A percentile compares a stretch with the other conserved stretches of the same genome.
phyloP scores from a whole-genome alignment of 2,329 filamentous ascomycete species.

The Ophiosphaerella narmari region DNA sequence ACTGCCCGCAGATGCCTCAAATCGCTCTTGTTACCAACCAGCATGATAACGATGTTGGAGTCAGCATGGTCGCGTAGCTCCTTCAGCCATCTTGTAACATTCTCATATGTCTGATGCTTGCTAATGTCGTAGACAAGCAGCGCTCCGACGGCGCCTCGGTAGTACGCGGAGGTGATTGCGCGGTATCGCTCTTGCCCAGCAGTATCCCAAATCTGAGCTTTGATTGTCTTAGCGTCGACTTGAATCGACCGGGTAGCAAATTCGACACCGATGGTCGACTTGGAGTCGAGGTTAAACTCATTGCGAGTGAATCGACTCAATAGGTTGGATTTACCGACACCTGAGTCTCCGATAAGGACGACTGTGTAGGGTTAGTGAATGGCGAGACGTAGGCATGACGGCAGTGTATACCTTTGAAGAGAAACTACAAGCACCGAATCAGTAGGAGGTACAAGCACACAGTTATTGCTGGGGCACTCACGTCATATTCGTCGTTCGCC shows the following conservation, averaged over 20 bases:
- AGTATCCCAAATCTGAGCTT: slow-evolving; percentile 99
- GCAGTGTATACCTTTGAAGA: slow-evolving; percentile 84
- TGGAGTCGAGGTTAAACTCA: slow-evolving; percentile 99
- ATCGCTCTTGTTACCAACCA: slow-evolving; percentile 99
- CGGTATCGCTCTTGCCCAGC: slow-evolving; percentile 98
- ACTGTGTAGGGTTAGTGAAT: slow-evolving; percentile 61
- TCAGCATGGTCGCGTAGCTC: slow-evolving; percentile 97
- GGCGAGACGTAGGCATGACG: slow-evolving; percentile 19
- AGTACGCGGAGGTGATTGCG: slow-evolving; percentile 98
- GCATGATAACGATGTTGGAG: slow-evolving; percentile 99
- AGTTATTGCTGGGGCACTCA: slow-evolving; percentile 57
- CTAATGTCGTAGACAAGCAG: slow-evolving; percentile 99
- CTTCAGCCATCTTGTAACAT: slow-evolving; percentile 98
- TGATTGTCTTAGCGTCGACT: slow-evolving; percentile 99
- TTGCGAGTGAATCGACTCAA: slow-evolving; percentile 99
- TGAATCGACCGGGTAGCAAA: slow-evolving; percentile 98
- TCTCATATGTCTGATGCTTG: slow-evolving; percentile 99
- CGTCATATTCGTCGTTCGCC: slow-evolving; percentile 99
- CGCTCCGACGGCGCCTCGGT: slow-evolving; percentile 94
- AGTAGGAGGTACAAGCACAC: slow-evolving; percentile 25
- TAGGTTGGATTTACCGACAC: slow-evolving; percentile 99
- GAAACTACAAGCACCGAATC: slow-evolving; percentile 68
- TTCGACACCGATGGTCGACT: slow-evolving; percentile 99
- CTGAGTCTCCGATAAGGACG: slow-evolving; percentile 98
- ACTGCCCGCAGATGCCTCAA: slow-evolving; percentile 96